These are phyloP conservation scores for Salix dunnii DNA, from an alignment of 345 rosid genomes.

Conservation along the genomic window DNA sequence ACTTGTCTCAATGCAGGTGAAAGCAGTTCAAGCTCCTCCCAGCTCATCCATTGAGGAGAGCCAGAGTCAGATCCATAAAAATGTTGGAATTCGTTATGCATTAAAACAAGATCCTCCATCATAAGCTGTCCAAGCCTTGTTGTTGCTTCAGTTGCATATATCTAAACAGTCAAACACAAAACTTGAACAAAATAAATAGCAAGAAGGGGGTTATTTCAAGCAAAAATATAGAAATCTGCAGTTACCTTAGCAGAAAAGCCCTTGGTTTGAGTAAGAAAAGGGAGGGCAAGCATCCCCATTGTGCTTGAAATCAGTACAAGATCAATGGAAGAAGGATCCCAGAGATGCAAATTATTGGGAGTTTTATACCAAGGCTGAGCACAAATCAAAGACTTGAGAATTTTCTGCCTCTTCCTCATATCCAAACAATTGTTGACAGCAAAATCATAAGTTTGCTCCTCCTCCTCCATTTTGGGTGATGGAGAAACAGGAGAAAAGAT, in stretches of 20 bases:
- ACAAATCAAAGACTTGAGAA: slow-evolving; percentile 42
- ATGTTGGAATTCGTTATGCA: slow-evolving; percentile 60
- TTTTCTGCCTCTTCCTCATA: slow-evolving; percentile 40
- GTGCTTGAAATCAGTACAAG: slow-evolving; percentile 71
- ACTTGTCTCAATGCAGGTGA: slow-evolving; percentile 48
- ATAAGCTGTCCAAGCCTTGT: slow-evolving; percentile 66
- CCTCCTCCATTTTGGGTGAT: slow-evolving; percentile 4
- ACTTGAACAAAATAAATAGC: slow-evolving; percentile 19
- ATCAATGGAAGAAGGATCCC: slow-evolving; percentile 75
- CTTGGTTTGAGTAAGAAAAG: slow-evolving; percentile 54
- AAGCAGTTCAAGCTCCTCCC: slow-evolving; percentile 59
- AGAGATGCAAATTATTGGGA: slow-evolving; percentile 60
- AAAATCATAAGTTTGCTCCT: slow-evolving; percentile 23
- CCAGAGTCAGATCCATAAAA: slow-evolving; percentile 51
- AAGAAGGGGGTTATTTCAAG: too few species aligned
- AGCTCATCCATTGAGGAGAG: slow-evolving; percentile 63
- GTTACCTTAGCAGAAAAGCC: slow-evolving; percentile 78
- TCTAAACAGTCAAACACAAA: slow-evolving; percentile 34
- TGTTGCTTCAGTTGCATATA: slow-evolving; percentile 75
- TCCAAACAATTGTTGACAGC: slow-evolving; percentile 18
- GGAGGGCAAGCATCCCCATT: slow-evolving; percentile 83
- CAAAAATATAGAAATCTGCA: too few species aligned
- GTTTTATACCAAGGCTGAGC: slow-evolving; percentile 89
- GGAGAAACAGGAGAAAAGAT: slow-evolving; percentile 62
- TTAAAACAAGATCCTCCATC: slow-evolving; percentile 85